Evolutionary conservation across 2,329 filamentous ascomycete species (phyloP), one percentile per base, ranked within the genome.

Genomic region (Diplodia sapinea): DNA sequence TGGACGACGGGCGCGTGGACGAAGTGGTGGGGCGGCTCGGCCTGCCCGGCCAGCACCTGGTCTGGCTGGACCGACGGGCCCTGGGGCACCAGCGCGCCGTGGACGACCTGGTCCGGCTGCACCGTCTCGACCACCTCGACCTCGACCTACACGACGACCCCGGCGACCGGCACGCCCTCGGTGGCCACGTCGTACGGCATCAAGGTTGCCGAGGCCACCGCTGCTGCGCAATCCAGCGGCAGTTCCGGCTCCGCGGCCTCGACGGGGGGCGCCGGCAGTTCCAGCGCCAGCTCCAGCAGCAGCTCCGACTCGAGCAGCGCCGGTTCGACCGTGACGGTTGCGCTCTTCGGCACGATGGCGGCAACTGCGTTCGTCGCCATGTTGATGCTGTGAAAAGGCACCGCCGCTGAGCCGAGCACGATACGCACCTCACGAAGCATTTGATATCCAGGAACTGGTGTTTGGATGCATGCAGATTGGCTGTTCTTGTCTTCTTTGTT

Each of bases 31-130:
- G 76, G 54, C 38, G 75, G 73, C 40, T 69, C 62, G 15, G 73
- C 70, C 4, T 78, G 77, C 43, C 77, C 77, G 0, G 69, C 70
- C 0, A 71, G 72, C 0, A 75, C 78, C 65, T 79, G 77, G 77
- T 75, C 76, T 11, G 77, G 77, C 3, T 79, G 77, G 77, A 79
- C 77, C 7, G 69, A 72, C 0, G 77, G 76, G 0, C 72, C 74
- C 0, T 79, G 77, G 77, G 73, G 71, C 31, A 78, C 75, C 12
- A 64, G 63, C 47, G 75, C 77, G 15, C 77, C 77, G 2, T 79
- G 77, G 77, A 78, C 75, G 6, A 74, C 70, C 4, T 79, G 78
- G 78, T 65, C 57, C 4, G 75, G 69, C 0, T 79, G 78, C 57
- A 72, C 73, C 8, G 76, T 73, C 8, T 71, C 55, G 1, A 79